Conservation (phyloP, 108 stramenopile genomes). For the Craspedostauros australis region DNA sequence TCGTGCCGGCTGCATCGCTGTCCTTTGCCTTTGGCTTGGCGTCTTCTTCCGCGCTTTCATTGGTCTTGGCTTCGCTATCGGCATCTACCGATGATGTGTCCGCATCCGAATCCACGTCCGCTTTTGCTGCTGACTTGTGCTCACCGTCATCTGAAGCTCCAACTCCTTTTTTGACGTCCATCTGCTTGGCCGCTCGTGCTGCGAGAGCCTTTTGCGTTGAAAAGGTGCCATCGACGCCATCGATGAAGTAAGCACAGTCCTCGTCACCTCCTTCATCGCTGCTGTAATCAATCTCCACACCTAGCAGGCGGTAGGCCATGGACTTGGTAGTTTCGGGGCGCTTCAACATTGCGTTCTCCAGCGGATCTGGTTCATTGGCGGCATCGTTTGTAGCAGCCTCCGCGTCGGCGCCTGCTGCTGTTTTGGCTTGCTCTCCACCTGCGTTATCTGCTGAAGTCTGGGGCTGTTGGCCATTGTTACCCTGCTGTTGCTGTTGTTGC, state of each 20-base stretch:
- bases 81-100: not conserved
- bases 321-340: slow-evolving; percentile 70
- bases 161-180: no score
- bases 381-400: not conserved
- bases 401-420: not conserved
- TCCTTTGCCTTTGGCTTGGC: slow-evolving; percentile 8
- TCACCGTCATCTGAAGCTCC: no score
- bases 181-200: not conserved
- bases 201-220: slow-evolving; percentile 15
- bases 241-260: slow-evolving; percentile 66
- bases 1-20: slow-evolving; percentile 7
- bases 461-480: no score
- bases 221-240: slow-evolving; percentile 78
- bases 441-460: slow-evolving; percentile 1
- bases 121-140: slow-evolving; percentile 20
- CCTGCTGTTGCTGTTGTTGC: slow-evolving; percentile 8
- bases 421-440: not conserved
- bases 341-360: slow-evolving; percentile 17
- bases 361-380: not conserved
- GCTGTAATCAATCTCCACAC: slow-evolving; percentile 78
- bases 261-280: slow-evolving; percentile 90
- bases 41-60: slow-evolving; percentile 4
- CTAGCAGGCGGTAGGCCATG: slow-evolving; percentile 58
- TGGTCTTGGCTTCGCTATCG: slow-evolving; percentile 8
- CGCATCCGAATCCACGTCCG: no score